Percentiles rank a stretch among this genome's conserved stretches.
Conservation (phyloP, 2,329 filamentous ascomycete genomes). For the Calonectria ilicicola region DNA sequence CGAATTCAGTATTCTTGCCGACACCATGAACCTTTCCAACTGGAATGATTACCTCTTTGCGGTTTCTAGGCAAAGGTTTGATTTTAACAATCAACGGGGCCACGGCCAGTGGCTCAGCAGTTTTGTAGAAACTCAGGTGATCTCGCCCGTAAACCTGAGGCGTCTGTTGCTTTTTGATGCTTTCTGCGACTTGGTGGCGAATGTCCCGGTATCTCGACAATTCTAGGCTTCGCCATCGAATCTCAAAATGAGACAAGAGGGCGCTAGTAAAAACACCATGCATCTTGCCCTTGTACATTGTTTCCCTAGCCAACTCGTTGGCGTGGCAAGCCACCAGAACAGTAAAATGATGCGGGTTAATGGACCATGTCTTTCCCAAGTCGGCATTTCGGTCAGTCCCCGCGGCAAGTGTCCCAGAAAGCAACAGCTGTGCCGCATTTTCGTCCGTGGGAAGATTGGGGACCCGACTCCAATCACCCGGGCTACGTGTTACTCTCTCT, state of each 20-base stretch:
- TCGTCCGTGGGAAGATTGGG: neutral
- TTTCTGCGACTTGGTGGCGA: neutral
- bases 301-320: neutral
- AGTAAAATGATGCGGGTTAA: neutral
- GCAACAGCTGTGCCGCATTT: neutral
- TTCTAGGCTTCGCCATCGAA: too few relatives aligned
- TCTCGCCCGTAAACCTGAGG: neutral
- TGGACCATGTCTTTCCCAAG: neutral
- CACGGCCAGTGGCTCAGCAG: neutral
- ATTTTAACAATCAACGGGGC: neutral
- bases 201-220: neutral
- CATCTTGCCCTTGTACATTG: neutral
- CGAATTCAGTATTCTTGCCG: neutral
- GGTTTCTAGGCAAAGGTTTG: neutral
- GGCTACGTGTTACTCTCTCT: too few relatives aligned
- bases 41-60: neutral
- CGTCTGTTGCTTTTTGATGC: neutral
- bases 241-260: neutral
- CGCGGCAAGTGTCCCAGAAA: accelerated
- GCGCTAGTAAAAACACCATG: neutral
- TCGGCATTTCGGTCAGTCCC: neutral
- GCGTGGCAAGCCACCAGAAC: neutral
- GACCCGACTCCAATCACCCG: neutral
- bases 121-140: neutral
- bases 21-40: neutral